These are phyloP conservation scores for Suillus ampliporus DNA, from an alignment of 768 basidiomycete species.

Conservation along the genomic window DNA sequence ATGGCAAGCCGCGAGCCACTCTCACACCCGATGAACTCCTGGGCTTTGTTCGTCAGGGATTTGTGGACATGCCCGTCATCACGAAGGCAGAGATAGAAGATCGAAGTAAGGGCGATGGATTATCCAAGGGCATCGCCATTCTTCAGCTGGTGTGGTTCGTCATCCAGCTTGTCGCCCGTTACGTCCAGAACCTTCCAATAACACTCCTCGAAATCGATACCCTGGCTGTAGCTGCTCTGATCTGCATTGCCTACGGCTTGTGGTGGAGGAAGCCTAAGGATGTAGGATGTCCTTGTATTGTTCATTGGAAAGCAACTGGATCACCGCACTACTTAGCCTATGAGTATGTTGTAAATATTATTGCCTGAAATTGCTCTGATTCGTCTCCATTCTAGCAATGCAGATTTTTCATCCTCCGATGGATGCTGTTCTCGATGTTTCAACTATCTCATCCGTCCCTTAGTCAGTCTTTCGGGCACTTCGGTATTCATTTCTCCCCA, in stretches of 20 bases:
- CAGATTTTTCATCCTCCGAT: too few species aligned
- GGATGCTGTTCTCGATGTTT: background rate
- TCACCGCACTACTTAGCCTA: background rate
- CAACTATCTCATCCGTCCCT: background rate
- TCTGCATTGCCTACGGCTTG: slow-evolving; percentile 31
- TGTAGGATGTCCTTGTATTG: slow-evolving; percentile 17
- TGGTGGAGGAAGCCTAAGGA: slow-evolving; percentile 44
- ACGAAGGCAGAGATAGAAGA: slow-evolving; percentile 31
- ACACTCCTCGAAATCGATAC: slow-evolving; percentile 41
- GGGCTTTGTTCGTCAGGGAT: background rate
- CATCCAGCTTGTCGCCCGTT: slow-evolving; percentile 33
- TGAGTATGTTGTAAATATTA: background rate
- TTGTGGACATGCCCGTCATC: slow-evolving; percentile 3
- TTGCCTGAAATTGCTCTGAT: background rate
- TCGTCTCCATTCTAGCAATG: background rate
- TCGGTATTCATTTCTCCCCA: rapidly evolving
- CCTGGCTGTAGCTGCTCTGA: slow-evolving; percentile 35
- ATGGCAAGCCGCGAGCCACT: slow-evolving; percentile 2
- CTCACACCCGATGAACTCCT: background rate
- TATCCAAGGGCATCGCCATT: slow-evolving; percentile 37
- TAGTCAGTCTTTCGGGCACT: background rate
- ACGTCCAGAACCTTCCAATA: slow-evolving; percentile 25
- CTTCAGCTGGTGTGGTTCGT: slow-evolving; percentile 42
- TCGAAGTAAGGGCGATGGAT: slow-evolving; percentile 37
- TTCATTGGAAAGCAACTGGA: background rate